Percentiles rank a stretch among this genome's conserved stretches.
Evolutionary conservation across 164 flowering plant species (phyloP).

Genomic region (Liriodendron chinense): DNA sequence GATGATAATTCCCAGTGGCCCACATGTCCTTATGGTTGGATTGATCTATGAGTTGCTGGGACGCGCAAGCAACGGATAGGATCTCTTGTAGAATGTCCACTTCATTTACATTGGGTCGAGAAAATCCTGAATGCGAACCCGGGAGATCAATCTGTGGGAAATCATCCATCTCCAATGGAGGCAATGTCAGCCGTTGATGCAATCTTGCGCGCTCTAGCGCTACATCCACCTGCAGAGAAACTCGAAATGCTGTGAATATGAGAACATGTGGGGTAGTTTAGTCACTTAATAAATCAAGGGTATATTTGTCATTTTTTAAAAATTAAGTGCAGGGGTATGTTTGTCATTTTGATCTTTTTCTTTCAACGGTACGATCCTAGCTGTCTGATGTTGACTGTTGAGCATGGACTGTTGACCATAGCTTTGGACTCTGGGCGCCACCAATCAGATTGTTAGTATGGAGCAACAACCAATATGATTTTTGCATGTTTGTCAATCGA

Average conservation of each 20-base stretch:
- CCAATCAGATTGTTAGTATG: no score
- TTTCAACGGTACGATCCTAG: no score
- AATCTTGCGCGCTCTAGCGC: constrained; percentile 83
- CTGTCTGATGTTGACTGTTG: no score
- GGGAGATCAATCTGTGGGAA: constrained; percentile 36
- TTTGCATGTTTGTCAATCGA: no score
- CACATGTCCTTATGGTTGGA: constrained; percentile 26
- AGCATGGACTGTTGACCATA: no score
- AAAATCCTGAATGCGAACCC: constrained; percentile 17
- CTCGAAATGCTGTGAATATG: not conserved
- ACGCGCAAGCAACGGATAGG: constrained; percentile 66
- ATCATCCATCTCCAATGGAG: constrained; percentile 68
- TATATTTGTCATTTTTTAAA: no score
- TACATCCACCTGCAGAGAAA: constrained; percentile 53
- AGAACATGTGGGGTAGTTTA: not conserved
- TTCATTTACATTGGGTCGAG: constrained; percentile 19
- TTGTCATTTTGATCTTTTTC: no score
- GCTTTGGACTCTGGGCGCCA: no score
- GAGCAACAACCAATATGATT: no score
- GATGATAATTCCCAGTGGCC: constrained; percentile 26
- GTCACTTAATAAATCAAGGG: not conserved
- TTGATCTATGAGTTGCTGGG: constrained; percentile 47
- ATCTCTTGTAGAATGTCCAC: constrained; percentile 62
- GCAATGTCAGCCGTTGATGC: constrained; percentile 62
- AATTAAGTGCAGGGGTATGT: no score